These are phyloP conservation scores for Fusarium hainanense DNA, from an alignment of 2,329 filamentous ascomycete genomes.

Conservation along the genomic window DNA sequence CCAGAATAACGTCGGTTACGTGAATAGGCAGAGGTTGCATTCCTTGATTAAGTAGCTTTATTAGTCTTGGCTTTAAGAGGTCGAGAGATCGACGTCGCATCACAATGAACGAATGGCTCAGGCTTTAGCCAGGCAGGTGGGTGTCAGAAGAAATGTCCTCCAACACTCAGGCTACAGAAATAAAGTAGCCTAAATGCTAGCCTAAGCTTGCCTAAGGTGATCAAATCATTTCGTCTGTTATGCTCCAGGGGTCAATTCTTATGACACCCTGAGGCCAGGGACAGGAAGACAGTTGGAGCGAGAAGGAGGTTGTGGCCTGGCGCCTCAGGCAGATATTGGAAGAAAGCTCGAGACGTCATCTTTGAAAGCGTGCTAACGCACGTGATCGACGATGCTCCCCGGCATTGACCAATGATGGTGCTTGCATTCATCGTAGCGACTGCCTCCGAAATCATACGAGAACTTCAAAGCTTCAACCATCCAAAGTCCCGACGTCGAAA, in stretches of 20 bases:
- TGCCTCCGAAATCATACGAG: slow-evolving; percentile 50
- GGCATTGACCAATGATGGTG: slow-evolving; percentile 47
- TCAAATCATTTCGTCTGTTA: no score
- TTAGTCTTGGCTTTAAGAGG: slow-evolving; percentile 23
- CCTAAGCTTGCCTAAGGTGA: no score
- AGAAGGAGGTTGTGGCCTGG: slow-evolving; percentile 7
- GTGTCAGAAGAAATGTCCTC: no score
- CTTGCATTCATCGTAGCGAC: slow-evolving; percentile 31
- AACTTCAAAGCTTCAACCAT: slow-evolving; percentile 43
- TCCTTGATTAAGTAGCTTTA: slow-evolving; percentile 17
- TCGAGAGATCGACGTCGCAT: slow-evolving; percentile 25
- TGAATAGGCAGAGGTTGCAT: slow-evolving; percentile 31
- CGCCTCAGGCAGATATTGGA: neutral
- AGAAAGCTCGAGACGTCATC: slow-evolving; percentile 33
- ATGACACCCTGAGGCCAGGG: no score
- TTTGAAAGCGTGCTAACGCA: slow-evolving; percentile 8
- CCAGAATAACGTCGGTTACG: slow-evolving; percentile 19
- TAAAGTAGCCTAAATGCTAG: no score
- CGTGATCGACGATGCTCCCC: slow-evolving; percentile 35
- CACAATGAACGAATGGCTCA: slow-evolving; percentile 30
- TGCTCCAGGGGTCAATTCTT: no score
- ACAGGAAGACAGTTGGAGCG: slow-evolving; percentile 9
- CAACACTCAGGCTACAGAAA: no score
- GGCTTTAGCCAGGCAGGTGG: slow-evolving; percentile 25
- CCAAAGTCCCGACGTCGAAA: slow-evolving; percentile 35